A percentile compares a stretch with the other conserved stretches of the same genome.
These are phyloP conservation scores for Pythium apleroticum DNA, from an alignment of 352 stramenopile genomes.

Conservation along the genomic window DNA sequence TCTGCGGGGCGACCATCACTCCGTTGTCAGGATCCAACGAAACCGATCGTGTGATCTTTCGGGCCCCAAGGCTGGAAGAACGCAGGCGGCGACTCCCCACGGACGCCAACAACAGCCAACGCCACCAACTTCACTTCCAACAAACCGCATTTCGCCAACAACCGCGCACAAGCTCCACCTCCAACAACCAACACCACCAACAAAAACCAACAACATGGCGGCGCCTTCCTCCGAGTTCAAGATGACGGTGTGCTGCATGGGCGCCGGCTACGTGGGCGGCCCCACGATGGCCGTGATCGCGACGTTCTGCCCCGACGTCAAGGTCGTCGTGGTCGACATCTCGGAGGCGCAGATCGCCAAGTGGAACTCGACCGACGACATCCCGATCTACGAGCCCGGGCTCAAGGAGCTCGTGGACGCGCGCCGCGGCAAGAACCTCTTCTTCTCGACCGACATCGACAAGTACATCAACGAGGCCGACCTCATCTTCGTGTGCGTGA, in stretches of 20 bases:
- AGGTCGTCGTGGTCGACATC: constrained; percentile 98
- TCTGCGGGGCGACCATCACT: constrained; percentile 10
- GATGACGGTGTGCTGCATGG: constrained; percentile 96
- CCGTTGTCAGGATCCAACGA: not conserved
- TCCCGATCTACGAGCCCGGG: constrained; percentile 99
- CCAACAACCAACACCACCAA: not conserved
- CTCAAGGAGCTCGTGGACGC: constrained; percentile 96
- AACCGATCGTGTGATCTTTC: constrained; percentile 4
- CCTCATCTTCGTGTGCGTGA: constrained; percentile 99
- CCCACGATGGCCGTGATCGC: constrained; percentile 99
- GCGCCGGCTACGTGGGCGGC: constrained; percentile 98
- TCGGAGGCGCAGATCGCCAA: constrained; percentile 95
- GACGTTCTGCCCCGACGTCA: constrained; percentile 95
- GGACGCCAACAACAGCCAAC: not conserved
- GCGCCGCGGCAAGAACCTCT: constrained; percentile 94
- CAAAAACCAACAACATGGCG: constrained; percentile 9
- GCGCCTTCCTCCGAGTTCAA: constrained; percentile 42
- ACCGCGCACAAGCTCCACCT: not conserved
- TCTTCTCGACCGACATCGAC: constrained; percentile 99
- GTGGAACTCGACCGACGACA: constrained; percentile 93
- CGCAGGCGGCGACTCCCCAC: not conserved
- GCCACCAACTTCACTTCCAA: not conserved
- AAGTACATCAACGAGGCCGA: constrained; percentile 95
- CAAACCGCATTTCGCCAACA: constrained; percentile 8
- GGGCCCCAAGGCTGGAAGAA: not conserved